A percentile compares a stretch with the other conserved stretches of the same genome.
phyloP scores from a whole-genome alignment of 768 basidiomycete species.

The Tephrocybe sp. region DNA sequence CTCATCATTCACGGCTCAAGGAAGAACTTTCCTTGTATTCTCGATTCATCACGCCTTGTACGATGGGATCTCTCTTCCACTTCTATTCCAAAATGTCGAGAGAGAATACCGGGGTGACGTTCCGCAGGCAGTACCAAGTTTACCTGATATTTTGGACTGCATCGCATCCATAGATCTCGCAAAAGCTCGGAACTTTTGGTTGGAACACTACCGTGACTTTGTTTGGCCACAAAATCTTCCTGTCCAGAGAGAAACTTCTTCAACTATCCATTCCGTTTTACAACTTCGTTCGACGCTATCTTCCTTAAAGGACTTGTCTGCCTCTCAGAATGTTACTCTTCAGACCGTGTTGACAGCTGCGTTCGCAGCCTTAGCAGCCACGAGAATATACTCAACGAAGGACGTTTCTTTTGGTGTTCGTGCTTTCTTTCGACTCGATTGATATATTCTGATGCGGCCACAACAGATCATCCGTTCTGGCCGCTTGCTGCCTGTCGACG shows the following conservation, averaged over 20 bases:
- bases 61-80: slow-evolving; percentile 31
- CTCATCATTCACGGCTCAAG: slow-evolving; percentile 14
- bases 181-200: slow-evolving; percentile 27
- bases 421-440: slow-evolving; percentile 4
- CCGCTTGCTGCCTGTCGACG: slow-evolving; percentile 28
- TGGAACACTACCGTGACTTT: slow-evolving; percentile 23
- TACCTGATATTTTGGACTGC: slow-evolving; percentile 21
- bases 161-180: slow-evolving; percentile 22
- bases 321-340: slow-evolving; percentile 27
- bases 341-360: slow-evolving; percentile 30
- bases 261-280: slow-evolving; percentile 10
- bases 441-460: background rate
- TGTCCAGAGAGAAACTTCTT: background rate
- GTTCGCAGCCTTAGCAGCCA: slow-evolving; percentile 26
- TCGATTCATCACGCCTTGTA: slow-evolving; percentile 36
- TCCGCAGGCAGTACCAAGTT: slow-evolving; percentile 4
- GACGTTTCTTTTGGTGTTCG: slow-evolving; percentile 34
- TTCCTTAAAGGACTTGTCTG: slow-evolving; percentile 22
- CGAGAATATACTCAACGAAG: slow-evolving; percentile 20
- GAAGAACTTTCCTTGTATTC: slow-evolving; percentile 20
- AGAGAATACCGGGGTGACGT: slow-evolving; percentile 18
- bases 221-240: slow-evolving; percentile 20
- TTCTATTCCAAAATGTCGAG: slow-evolving; percentile 26
- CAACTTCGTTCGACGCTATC: slow-evolving; percentile 23
- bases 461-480: slow-evolving; percentile 34